Percentiles rank a stretch among this genome's conserved stretches.
phyloP scores from a whole-genome alignment of 352 stramenopile species.

The Phytophthora fragariae region DNA sequence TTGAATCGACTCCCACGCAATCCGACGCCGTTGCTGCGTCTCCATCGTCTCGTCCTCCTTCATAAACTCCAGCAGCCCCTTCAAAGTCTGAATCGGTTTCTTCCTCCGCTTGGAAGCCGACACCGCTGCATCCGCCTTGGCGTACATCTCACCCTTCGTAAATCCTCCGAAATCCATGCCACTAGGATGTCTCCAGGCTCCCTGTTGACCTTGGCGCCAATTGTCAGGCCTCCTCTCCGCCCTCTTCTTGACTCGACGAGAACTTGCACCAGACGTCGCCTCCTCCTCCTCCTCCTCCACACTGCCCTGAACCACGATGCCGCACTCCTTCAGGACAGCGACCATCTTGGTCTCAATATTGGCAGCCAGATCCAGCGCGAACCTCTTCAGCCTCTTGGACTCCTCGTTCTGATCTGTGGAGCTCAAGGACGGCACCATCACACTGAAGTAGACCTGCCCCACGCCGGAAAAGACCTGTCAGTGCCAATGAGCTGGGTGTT shows the following conservation, averaged over 20 bases:
- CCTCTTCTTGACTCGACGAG: slow-evolving; percentile 14
- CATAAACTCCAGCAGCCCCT: slow-evolving; percentile 53
- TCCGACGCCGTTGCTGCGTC: slow-evolving; percentile 48
- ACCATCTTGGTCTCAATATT: slow-evolving; percentile 63
- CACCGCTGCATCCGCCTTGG: slow-evolving; percentile 29
- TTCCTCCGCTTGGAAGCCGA: slow-evolving; percentile 33
- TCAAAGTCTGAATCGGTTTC: slow-evolving; percentile 49
- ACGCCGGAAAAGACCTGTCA: slow-evolving; percentile 12
- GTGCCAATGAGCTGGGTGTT: neutral
- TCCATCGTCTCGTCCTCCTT: slow-evolving; percentile 43
- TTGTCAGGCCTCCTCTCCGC: slow-evolving; percentile 10
- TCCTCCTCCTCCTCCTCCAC: slow-evolving; percentile 21
- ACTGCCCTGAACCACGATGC: slow-evolving; percentile 36
- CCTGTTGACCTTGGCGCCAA: slow-evolving; percentile 16
- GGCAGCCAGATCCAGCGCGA: slow-evolving; percentile 50
- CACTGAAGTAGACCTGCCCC: slow-evolving; percentile 47
- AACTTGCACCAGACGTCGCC: neutral
- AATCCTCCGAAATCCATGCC: slow-evolving; percentile 67
- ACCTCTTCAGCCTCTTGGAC: slow-evolving; percentile 48
- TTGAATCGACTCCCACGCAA: slow-evolving; percentile 64
- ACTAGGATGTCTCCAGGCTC: slow-evolving; percentile 13
- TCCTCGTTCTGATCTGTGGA: neutral
- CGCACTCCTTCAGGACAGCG: slow-evolving; percentile 59
- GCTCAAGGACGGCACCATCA: slow-evolving; percentile 33
- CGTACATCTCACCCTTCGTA: slow-evolving; percentile 58